These are phyloP conservation scores for Globisporangium cystogenes DNA, from an alignment of 352 stramenopile species.

Conservation along the genomic window DNA sequence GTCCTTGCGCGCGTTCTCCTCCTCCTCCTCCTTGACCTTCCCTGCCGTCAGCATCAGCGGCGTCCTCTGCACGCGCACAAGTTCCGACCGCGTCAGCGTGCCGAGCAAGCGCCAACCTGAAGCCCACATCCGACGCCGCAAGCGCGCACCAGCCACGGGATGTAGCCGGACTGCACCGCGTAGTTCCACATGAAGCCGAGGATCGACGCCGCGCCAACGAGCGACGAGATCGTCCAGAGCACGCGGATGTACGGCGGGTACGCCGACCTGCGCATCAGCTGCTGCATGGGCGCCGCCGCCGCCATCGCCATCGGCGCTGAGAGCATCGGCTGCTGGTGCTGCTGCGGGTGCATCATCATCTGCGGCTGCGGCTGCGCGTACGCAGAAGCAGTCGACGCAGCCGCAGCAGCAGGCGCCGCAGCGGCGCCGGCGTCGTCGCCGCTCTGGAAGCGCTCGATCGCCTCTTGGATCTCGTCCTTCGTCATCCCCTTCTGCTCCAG, in stretches of 20 bases:
- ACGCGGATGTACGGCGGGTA: conserved; percentile 61
- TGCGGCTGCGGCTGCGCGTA: conserved; percentile 10
- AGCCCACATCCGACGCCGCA: not conserved
- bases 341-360: conserved; percentile 4
- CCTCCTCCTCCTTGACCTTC: conserved; percentile 46
- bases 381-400: not conserved
- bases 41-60: conserved; percentile 36
- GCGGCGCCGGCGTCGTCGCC: conserved; percentile 3
- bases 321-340: conserved; percentile 12
- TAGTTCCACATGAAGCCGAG: conserved; percentile 75
- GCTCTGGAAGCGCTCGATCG: conserved; percentile 61
- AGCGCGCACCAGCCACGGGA: conserved; percentile 53
- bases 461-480: conserved; percentile 76
- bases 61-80: conserved; percentile 19
- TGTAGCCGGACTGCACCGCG: conserved; percentile 57
- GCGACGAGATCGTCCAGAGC: conserved; percentile 64
- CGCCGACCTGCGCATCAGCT: conserved; percentile 25
- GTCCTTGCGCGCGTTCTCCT: conserved; percentile 45
- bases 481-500: conserved; percentile 79
- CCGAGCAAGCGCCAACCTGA: too few species aligned
- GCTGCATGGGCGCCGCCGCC: conserved; percentile 35
- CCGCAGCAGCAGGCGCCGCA: not conserved
- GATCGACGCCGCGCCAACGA: conserved; percentile 63
- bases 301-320: conserved; percentile 44
- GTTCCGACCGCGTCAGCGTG: not conserved